Evolutionary conservation across 176 grass and related monocot genomes (phyloP), one percentile per base, ranked within the genome.

Genomic region (Oryza coarctata): DNA sequence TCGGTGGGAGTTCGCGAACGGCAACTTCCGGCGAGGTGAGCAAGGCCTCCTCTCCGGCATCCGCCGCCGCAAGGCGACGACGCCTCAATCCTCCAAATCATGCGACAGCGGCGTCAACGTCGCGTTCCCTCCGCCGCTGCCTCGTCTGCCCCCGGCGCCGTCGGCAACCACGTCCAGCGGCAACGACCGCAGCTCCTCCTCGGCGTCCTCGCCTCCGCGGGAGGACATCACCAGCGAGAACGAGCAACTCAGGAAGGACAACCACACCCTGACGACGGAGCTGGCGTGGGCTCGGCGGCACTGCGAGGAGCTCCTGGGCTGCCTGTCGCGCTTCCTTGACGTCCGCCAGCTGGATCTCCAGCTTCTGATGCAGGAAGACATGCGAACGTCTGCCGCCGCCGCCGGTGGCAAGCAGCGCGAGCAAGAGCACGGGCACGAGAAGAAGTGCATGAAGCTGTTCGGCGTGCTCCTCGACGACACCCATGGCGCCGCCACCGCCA

Each of bases 1-100:
- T 49, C 72, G 88, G 44, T 98, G 95, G 95, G 95, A 98, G 82
- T 98, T 98, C 71, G 91, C 90, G 18, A 98, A 95, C 33, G 90
- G 95, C 11, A 93, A 93, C 67, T 98, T 98, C 75, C 88, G 90
- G 38, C 88, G 82, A 76, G 90, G 92, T 3, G 88, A 98, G 40
- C 81, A 86, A 76, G 74, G 67, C 15, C 87, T 98, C 27, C 83
- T 98, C 63, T 57, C 34, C 3, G 65, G 91, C 69, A 98, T 98
- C 68, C 90, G 67, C 29, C 88, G 95, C 40, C 84, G 92, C 31
- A 89, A 87, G 69, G 49, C 88, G 4, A 71, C 71, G 60, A n/a
- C 82, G 71, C 43, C 78, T 3, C 75, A 49, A 49, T 36, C 83
- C 36, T 83, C 77, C 6, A 70, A 74, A 65, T 86, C 87, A 5